A percentile compares a stretch with the other conserved stretches of the same genome.
Evolutionary conservation across 441 rosid genomes (phyloP).

Genomic region (Pelargonium australe): DNA sequence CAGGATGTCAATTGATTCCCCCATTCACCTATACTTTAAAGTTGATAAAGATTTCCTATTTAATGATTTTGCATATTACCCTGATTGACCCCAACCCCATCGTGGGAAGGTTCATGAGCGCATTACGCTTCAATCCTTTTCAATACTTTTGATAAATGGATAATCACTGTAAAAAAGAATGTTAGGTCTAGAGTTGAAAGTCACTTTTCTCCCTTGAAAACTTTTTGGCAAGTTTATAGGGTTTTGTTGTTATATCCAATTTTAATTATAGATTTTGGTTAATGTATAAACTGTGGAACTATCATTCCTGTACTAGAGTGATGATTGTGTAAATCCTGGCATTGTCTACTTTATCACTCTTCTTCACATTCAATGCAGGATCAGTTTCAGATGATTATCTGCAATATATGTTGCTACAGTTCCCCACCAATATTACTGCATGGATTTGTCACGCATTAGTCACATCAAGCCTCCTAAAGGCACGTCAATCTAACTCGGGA

Average conservation of each 20-base stretch:
- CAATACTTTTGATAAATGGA: background rate
- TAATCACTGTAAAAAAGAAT: background rate
- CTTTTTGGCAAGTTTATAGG: background rate
- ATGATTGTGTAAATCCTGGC: background rate
- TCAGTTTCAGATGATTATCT: constrained; percentile 92
- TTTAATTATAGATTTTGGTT: background rate
- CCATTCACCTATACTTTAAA: too few species aligned
- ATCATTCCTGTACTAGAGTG: background rate
- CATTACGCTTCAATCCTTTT: background rate
- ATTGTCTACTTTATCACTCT: constrained; percentile 14
- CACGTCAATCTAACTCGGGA: constrained; percentile 48
- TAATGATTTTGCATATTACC: too few species aligned
- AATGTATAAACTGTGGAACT: background rate
- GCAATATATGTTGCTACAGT: constrained; percentile 81
- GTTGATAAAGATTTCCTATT: too few species aligned
- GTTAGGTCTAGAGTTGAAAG: background rate
- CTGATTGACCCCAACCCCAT: too few species aligned
- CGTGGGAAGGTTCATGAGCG: background rate
- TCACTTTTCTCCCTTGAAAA: background rate
- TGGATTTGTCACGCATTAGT: constrained; percentile 91
- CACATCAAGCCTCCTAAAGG: constrained; percentile 96
- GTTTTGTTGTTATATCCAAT: background rate
- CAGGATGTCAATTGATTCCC: too few species aligned
- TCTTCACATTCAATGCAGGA: constrained; percentile 36
- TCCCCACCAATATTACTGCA: constrained; percentile 91